Percentiles rank a stretch among this genome's conserved stretches.
phyloP scores from a whole-genome alignment of 1,284 basidiomycete genomes.

The Macrocystidia cucumis region DNA sequence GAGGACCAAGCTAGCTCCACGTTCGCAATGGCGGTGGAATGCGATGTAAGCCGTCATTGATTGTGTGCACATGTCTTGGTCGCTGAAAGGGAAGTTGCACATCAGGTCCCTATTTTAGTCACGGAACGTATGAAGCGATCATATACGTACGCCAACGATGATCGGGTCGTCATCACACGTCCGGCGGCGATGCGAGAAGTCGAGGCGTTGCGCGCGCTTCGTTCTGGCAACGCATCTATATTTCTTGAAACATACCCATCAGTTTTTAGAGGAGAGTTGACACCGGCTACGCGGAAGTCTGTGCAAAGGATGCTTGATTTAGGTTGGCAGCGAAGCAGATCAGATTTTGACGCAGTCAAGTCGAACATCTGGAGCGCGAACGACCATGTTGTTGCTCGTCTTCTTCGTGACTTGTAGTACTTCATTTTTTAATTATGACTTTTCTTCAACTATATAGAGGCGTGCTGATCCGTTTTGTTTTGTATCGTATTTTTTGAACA shows the following conservation, averaged over 20 bases:
- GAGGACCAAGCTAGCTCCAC: slow-evolving; percentile 30
- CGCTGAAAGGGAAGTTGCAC: no score
- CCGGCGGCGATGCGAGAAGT: slow-evolving; percentile 29
- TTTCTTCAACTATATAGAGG: no score
- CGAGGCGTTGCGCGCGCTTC: slow-evolving; percentile 24
- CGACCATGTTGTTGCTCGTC: slow-evolving; percentile 5
- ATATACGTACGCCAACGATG: slow-evolving; percentile 28
- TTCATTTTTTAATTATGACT: background rate
- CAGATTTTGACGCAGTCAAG: slow-evolving; percentile 9
- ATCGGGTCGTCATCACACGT: slow-evolving; percentile 24
- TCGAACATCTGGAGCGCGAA: slow-evolving; percentile 9
- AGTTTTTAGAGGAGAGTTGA: slow-evolving; percentile 5
- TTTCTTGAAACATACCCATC: slow-evolving; percentile 10
- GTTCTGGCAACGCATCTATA: slow-evolving; percentile 16
- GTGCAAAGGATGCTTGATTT: slow-evolving; percentile 12
- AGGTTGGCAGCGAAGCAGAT: slow-evolving; percentile 13
- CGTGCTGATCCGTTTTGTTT: no score
- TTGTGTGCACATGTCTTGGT: background rate
- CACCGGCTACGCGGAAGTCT: slow-evolving; percentile 8
- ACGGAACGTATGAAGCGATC: slow-evolving; percentile 24
- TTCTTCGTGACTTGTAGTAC: slow-evolving; percentile 7
- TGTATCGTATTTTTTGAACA: no score
- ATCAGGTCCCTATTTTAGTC: slow-evolving; percentile 26
- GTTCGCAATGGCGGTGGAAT: slow-evolving; percentile 26
- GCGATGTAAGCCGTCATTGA: slow-evolving; percentile 18